Conservation (phyloP, 495 filamentous ascomycete genomes). For the Aspergillus incahuasiensis region DNA sequence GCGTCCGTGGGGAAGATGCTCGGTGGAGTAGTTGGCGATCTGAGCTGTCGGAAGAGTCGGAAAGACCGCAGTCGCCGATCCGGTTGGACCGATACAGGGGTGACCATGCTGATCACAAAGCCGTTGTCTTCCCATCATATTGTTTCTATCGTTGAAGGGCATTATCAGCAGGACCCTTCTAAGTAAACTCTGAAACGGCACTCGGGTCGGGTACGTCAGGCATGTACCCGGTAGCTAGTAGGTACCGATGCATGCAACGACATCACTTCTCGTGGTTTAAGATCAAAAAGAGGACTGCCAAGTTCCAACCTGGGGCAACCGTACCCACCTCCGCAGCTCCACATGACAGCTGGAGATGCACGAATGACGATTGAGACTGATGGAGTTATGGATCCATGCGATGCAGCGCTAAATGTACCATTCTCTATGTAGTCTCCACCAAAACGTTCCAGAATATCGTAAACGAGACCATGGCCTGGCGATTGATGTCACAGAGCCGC, state of each 20-base stretch:
- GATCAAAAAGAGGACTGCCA: neutral
- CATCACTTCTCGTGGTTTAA: neutral
- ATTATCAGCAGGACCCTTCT: neutral
- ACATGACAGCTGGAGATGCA: neutral
- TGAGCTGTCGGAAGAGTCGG: neutral
- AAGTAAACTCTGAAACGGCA: neutral
- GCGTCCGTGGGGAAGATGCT: neutral
- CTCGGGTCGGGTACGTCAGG: neutral
- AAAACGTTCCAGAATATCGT: constrained; percentile 1
- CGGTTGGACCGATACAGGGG: neutral
- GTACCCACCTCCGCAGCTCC: neutral
- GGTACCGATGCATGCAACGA: neutral
- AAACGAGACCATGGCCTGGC: neutral
- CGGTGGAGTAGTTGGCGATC: neutral
- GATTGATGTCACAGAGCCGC: constrained; percentile 11
- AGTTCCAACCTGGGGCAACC: neutral
- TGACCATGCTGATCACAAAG: neutral
- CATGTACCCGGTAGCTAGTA: neutral
- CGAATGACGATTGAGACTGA: neutral
- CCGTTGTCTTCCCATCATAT: neutral
- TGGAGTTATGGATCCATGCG: constrained; percentile 1
- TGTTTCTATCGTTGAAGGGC: neutral
- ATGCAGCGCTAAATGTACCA: neutral
- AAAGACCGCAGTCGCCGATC: constrained; percentile 3
- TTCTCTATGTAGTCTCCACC: constrained; percentile 1